phyloP scores from a whole-genome alignment of 345 rosid species.

The Camelina sativa region DNA sequence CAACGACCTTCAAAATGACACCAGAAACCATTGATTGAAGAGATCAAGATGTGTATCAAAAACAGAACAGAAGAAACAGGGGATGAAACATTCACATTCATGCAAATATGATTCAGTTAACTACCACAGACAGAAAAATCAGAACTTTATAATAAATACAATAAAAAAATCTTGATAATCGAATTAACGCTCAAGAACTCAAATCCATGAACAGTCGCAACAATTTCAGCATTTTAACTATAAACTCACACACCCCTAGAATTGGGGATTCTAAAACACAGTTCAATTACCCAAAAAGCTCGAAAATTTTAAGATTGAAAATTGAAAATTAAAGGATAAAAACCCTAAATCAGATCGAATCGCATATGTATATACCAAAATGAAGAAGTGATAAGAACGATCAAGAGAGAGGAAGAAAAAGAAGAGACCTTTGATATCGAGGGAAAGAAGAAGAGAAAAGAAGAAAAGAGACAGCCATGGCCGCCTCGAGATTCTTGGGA shows the following conservation, averaged over 20 bases:
- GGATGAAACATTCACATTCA: conserved; percentile 15
- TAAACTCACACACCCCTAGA: conserved; percentile 5
- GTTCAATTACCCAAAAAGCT: conserved; percentile 32
- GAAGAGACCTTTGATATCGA: conserved; percentile 37
- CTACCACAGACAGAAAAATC: conserved; percentile 8
- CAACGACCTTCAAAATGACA: conserved; percentile 49
- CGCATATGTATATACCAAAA: conserved; percentile 2
- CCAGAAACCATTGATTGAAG: conserved; percentile 17
- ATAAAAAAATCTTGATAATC: conserved; percentile 6
- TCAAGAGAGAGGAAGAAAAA: conserved; percentile 13
- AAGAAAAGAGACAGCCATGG: conserved; percentile 39
- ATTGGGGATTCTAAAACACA: conserved; percentile 25
- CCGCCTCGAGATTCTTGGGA: conserved; percentile 41
- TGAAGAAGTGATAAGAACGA: conserved; percentile 30
- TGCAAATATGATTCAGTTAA: background rate
- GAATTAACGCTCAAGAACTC: conserved; percentile 15
- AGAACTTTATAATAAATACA: conserved; percentile 26
- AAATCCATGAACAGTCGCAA: conserved; percentile 2
- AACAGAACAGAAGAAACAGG: conserved; percentile 13
- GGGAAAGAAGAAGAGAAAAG: conserved; percentile 30
- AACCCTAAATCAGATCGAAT: conserved; percentile 30
- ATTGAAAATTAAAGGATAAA: conserved; percentile 4
- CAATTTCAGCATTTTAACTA: conserved; percentile 13
- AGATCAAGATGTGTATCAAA: background rate
- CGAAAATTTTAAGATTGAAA: conserved; percentile 11